These are phyloP conservation scores for Delphinella strobiligena DNA, from an alignment of 2,329 filamentous ascomycete species.

Conservation along the genomic window DNA sequence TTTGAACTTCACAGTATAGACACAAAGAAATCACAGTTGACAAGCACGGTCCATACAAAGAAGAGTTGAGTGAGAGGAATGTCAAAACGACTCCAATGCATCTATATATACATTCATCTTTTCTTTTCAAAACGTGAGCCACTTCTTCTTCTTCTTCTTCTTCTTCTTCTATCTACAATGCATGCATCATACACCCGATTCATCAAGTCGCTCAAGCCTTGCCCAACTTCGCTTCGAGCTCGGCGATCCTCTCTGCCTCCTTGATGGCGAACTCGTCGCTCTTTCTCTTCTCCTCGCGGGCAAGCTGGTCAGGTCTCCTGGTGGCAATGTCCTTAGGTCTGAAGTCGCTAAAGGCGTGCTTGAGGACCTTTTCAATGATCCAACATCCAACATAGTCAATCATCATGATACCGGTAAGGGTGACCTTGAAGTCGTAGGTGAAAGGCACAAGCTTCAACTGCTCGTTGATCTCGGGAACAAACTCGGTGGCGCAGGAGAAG, in stretches of 20 bases:
- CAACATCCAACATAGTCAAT: conserved; percentile 81
- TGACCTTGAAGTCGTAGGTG: conserved; percentile 73
- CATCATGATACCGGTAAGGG: conserved; percentile 74
- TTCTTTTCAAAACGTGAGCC: too few species aligned
- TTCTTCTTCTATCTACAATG: neutral
- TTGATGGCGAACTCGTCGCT: conserved; percentile 32
- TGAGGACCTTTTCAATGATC: conserved; percentile 75
- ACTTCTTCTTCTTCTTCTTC: too few species aligned
- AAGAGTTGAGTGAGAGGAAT: too few species aligned
- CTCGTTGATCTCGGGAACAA: conserved; percentile 89
- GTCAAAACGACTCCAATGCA: too few species aligned
- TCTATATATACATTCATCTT: too few species aligned
- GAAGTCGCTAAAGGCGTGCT: conserved; percentile 79
- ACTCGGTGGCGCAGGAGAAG: conserved; percentile 89
- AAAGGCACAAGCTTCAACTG: conserved; percentile 89
- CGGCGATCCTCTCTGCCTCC: conserved; percentile 21
- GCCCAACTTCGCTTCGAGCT: conserved; percentile 18
- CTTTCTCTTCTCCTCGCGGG: conserved; percentile 60
- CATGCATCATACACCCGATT: neutral
- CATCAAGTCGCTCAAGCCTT: conserved; percentile 13
- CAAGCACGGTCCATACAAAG: too few species aligned
- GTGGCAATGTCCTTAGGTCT: conserved; percentile 86
- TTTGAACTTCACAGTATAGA: too few species aligned
- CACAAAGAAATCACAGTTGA: too few species aligned
- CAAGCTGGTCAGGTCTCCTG: conserved; percentile 73